These are phyloP conservation scores for Exophiala sideris DNA, from an alignment of 2,329 filamentous ascomycete species.

Conservation along the genomic window DNA sequence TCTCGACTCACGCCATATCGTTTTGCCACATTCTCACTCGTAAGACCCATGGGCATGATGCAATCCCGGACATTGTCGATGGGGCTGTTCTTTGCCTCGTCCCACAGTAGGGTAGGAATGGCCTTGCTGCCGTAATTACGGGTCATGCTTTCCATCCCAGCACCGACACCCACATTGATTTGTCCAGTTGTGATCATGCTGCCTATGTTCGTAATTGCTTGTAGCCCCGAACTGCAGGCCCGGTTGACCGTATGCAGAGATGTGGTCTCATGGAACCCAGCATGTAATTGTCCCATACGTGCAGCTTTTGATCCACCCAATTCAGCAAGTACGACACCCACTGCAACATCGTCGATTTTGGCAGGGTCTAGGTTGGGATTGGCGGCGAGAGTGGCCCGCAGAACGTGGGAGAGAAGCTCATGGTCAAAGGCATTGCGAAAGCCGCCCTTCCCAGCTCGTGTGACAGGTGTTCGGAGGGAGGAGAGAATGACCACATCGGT, in stretches of 20 bases:
- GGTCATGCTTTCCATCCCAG: conserved; percentile 96
- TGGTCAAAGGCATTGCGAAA: conserved; percentile 89
- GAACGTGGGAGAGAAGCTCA: conserved; percentile 67
- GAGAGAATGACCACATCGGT: conserved; percentile 86
- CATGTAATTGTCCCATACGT: conserved; percentile 85
- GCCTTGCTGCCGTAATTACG: conserved; percentile 79
- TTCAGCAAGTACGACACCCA: conserved; percentile 87
- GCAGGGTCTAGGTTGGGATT: conserved; percentile 69
- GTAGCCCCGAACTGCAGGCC: conserved; percentile 75
- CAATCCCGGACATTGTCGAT: conserved; percentile 75
- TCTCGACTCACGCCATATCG: conserved; percentile 69
- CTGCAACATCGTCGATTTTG: conserved; percentile 73
- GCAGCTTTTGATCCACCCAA: conserved; percentile 87
- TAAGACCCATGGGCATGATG: conserved; percentile 91
- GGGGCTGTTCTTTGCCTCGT: conserved; percentile 61
- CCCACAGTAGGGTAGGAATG: conserved; percentile 81
- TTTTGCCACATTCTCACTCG: conserved; percentile 80
- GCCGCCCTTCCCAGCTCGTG: conserved; percentile 74
- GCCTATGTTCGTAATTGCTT: conserved; percentile 71
- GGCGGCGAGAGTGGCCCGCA: conserved; percentile 66
- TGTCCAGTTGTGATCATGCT: conserved; percentile 71
- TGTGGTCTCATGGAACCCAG: conserved; percentile 69
- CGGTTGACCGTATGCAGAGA: conserved; percentile 84
- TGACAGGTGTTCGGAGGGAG: conserved; percentile 83
- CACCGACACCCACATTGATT: conserved; percentile 72